A percentile compares a stretch with the other conserved stretches of the same genome.
Conservation (phyloP, 805 yeast genomes). For the Candida andamanensis region DNA sequence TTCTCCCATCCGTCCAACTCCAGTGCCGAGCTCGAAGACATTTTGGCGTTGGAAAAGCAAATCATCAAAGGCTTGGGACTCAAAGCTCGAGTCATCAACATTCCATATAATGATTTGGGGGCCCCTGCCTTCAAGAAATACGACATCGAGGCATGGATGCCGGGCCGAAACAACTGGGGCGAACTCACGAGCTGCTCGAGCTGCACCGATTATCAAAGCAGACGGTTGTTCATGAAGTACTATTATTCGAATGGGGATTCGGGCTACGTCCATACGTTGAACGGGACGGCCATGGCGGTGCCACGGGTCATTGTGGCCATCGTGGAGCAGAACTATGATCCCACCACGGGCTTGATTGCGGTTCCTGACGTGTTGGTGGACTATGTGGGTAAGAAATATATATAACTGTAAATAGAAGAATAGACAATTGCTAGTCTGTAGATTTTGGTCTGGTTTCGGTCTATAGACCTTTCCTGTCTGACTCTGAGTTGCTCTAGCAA, state of each 20-base stretch:
- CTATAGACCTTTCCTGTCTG: too few species aligned
- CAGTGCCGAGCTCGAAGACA: conserved; percentile 47
- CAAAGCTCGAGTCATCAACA: conserved; percentile 72
- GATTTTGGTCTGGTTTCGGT: too few species aligned
- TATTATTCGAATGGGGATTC: conserved; percentile 26
- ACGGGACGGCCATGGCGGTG: conserved; percentile 94
- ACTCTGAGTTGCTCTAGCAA: too few species aligned
- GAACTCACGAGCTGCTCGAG: conserved; percentile 89
- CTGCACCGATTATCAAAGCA: conserved; percentile 85
- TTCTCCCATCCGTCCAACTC: conserved; percentile 54
- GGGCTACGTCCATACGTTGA: conserved; percentile 73
- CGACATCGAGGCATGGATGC: conserved; percentile 98
- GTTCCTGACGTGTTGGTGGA: conserved; percentile 67
- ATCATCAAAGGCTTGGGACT: conserved; percentile 67
- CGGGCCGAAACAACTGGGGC: conserved; percentile 90
- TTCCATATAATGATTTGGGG: conserved; percentile 90
- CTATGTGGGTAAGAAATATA: conserved; percentile 57
- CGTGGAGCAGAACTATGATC: conserved; percentile 79
- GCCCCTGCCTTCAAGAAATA: conserved; percentile 89
- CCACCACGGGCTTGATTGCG: conserved; percentile 43
- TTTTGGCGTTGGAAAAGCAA: conserved; percentile 60
- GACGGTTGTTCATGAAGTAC: conserved; percentile 70
- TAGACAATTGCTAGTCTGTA: conserved; percentile 15
- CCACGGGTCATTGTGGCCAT: conserved; percentile 88
- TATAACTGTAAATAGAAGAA: conserved; percentile 11